Evolutionary conservation across 2,329 filamentous ascomycete species (phyloP), one percentile per base, ranked within the genome.

Genomic region (Aspergillus cejpii): DNA sequence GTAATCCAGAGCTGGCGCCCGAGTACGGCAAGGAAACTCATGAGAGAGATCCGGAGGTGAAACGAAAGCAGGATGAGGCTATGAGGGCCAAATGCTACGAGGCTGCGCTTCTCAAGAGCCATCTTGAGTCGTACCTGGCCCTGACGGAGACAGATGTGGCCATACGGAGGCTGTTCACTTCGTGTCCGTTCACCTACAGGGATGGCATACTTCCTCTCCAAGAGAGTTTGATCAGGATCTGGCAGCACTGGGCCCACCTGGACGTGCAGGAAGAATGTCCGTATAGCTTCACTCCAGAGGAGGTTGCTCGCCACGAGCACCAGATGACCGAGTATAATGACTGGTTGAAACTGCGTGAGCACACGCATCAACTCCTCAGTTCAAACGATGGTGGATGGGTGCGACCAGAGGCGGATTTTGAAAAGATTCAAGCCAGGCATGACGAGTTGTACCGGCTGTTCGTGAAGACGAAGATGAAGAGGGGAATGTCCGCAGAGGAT

Each of bases 51-150:
- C 45, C 43, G 12, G 44, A 38, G 23, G 8, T 36, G 29, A 10
- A 37, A 48, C 28, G 44, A 42, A 44, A 36, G 8, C 47, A 41
- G 10, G 44, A 51, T 15, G 40, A 52, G 34, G 50, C 54, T 6
- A 29, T 50, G 11, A 38, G 43, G 20, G 41, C 50, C 19, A 57
- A 56, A 41, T 53, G 53, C 44, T 57, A 56, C 43, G 53, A 56
- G 42, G 52, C 55, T 10, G 54, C 52, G 12, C 45, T 57, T n/a
- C 42, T 50, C 24, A 55, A 54, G 31, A 37, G 31, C 26, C 43
- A 53, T 37, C 41, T 49, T 15, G 43, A 45, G 21, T 52, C 51
- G 3, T 55, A 49, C 42, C 47, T 52, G 8, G 51, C 52, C 17
- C 47, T 55, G 36, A 52, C 46, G 20, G 41, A 49, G 34, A 43